Conservation (phyloP, 495 filamentous ascomycete genomes). For the Daldinia concentrica region DNA sequence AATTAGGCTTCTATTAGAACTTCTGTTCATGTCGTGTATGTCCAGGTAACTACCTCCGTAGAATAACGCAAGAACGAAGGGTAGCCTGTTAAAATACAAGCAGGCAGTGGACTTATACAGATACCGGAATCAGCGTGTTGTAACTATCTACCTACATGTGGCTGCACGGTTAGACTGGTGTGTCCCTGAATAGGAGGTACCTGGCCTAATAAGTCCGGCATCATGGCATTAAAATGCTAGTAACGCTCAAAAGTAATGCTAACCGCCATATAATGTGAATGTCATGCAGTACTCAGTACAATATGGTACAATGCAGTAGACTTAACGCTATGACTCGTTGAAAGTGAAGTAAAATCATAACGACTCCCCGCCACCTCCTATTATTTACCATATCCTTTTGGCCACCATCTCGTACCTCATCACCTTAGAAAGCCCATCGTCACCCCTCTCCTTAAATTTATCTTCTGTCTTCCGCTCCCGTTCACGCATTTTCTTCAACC, state of each 20-base stretch:
- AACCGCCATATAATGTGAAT: constrained; percentile 23
- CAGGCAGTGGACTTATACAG: too few species aligned
- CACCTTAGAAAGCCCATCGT: constrained; percentile 72
- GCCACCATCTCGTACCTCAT: constrained; percentile 91
- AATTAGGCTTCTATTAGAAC: not conserved
- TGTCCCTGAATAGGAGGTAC: not conserved
- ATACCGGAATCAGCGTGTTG: too few species aligned
- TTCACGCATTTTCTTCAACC: constrained; percentile 71
- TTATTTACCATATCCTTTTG: constrained; percentile 84
- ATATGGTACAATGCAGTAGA: not conserved
- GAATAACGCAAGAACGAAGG: too few species aligned
- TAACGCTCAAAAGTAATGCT: constrained; percentile 20
- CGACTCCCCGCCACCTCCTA: not conserved
- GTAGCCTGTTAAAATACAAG: too few species aligned
- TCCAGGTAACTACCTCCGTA: too few species aligned
- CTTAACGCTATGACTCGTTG: not conserved
- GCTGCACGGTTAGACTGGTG: too few species aligned
- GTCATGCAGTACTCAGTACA: constrained; percentile 8
- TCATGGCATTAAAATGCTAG: constrained; percentile 25
- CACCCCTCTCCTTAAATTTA: constrained; percentile 64
- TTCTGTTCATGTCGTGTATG: not conserved
- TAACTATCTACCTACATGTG: too few species aligned
- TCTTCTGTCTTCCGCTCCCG: constrained; percentile 67
- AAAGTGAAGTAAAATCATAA: not conserved
- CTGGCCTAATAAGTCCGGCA: not conserved